A percentile compares a stretch with the other conserved stretches of the same genome.
phyloP scores from a whole-genome alignment of 768 basidiomycete genomes.

The Tylopilus plumbeoviolaceoides region DNA sequence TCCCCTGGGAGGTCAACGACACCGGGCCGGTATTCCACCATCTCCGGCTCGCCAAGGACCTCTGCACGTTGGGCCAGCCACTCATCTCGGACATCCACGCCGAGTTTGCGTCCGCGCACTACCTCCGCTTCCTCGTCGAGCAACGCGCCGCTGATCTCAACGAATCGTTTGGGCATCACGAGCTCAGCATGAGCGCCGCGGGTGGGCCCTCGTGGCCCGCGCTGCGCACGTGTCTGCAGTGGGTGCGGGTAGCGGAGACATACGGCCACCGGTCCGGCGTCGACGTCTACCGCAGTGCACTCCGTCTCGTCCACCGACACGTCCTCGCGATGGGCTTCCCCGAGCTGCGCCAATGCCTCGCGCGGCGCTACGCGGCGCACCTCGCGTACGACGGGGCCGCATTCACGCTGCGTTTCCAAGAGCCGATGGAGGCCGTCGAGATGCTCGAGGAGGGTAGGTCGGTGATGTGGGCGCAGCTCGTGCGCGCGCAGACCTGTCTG shows the following conservation, averaged over 20 bases:
- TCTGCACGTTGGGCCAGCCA: conserved; percentile 18
- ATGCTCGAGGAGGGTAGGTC: conserved; percentile 31
- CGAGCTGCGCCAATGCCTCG: conserved; percentile 17
- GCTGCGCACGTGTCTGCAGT: conserved; percentile 20
- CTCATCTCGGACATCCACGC: conserved; percentile 22
- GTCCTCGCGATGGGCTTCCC: conserved; percentile 14
- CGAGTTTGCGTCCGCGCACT: conserved; percentile 19
- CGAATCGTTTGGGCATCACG: conserved; percentile 24
- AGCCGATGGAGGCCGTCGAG: conserved; percentile 28
- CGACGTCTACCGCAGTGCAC: conserved; percentile 26
- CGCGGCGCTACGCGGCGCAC: conserved; percentile 5
- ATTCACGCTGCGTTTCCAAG: conserved; percentile 21
- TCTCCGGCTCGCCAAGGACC: conserved; percentile 22
- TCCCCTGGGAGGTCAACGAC: conserved; percentile 22
- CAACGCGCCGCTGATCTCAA: conserved; percentile 17
- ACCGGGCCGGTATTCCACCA: conserved; percentile 26
- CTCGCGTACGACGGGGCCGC: conserved; percentile 28
- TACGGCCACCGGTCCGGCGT: conserved; percentile 25
- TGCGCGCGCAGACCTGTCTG: conserved; percentile 22
- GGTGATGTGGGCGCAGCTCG: conserved; percentile 33
- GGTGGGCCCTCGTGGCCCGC: conserved; percentile 15
- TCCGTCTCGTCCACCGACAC: conserved; percentile 22
- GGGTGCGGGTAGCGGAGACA: conserved; percentile 19
- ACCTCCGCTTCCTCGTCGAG: conserved; percentile 24
- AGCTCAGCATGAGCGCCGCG: conserved; percentile 17